Evolutionary conservation across 345 rosid species (phyloP).

Genomic region (Linum lewisii): DNA sequence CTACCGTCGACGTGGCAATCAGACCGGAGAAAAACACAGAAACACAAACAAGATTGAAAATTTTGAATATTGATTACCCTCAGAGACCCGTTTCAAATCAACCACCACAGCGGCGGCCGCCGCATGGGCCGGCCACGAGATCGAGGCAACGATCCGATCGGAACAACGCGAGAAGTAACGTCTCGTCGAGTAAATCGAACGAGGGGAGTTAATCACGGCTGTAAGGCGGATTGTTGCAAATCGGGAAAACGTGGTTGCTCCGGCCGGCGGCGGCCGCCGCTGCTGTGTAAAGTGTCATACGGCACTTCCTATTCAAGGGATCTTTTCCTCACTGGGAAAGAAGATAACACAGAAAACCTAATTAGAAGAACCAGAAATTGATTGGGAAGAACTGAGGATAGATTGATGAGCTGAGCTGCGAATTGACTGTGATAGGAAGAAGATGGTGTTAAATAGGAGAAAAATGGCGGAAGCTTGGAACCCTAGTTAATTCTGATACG

Average conservation of each 20-base stretch:
- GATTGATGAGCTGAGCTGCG: too few relatives aligned
- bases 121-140: conserved; percentile 6
- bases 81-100: conserved; percentile 63
- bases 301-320: conserved; percentile 43
- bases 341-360: not conserved
- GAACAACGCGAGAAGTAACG: not conserved
- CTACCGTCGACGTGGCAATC: conserved; percentile 59
- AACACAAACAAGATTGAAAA: not conserved
- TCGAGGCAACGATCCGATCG: conserved; percentile 14
- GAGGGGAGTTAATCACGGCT: not conserved
- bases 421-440: too few relatives aligned
- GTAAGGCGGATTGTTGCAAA: conserved; percentile 12
- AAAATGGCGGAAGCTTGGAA: not conserved
- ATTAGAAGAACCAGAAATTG: not conserved
- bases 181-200: not conserved
- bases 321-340: not conserved
- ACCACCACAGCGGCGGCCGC: conserved; percentile 24
- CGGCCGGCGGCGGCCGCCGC: conserved; percentile 10
- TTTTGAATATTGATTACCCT: conserved; percentile 14
- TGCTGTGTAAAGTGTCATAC: conserved; percentile 46
- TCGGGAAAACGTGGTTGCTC: conserved; percentile 9
- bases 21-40: conserved; percentile 14
- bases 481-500: not conserved
- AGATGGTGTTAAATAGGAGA: not conserved
- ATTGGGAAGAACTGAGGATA: too few relatives aligned